Base-by-base conservation (phyloP, 176 grass and related monocot species). In the Ensete glaucum region DNA sequence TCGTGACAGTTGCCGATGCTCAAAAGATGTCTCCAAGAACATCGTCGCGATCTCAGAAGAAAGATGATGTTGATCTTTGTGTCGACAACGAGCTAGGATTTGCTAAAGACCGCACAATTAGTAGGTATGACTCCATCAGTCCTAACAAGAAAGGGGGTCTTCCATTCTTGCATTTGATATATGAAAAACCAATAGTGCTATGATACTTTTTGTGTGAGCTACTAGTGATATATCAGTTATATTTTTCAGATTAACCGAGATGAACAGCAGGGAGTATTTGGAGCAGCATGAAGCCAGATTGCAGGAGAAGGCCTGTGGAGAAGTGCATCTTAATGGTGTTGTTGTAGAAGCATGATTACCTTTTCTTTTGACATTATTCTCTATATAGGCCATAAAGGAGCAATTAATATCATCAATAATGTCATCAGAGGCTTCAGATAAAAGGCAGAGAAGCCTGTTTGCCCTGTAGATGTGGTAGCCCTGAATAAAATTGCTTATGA, bases 81-180 rank as follows among this genome's bases (percentile, higher is more conserved):
- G 88, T 93, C 21, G 95, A 93, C 53, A 98, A 98, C 1, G 90
- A 98, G 54, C 86, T 98, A 9, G 95, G 95, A n/a, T 98, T 98
- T 20, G 86, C 95, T 11, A 98, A 98, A 64, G 88, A 98, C 21
- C 95, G 89, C 34, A 92, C 93, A 0, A 92, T 96, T 81, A 96
- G 93, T 58, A 96, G 93, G 93, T 96, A 88, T 53, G 1, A 2
- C 49, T 73, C 7, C 9, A 55, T 1, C 7, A 9, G 17, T 6
- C 13, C 3, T 60, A n/a, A 60, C 17, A 60, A 20, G 14, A 60
- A n/a, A n/a, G n/a, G 55, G 1, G 17, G 34, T 6, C 34, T 43
- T 43, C 34, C 4, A 43, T 43, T 43, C 34, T 43, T 43, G 34
- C 34, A 43, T 43, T 43, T 6, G 60, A 63, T 2, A 22, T 11